Base-by-base conservation (phyloP, 2,329 filamentous ascomycete species). In the Talaromyces islandicus region DNA sequence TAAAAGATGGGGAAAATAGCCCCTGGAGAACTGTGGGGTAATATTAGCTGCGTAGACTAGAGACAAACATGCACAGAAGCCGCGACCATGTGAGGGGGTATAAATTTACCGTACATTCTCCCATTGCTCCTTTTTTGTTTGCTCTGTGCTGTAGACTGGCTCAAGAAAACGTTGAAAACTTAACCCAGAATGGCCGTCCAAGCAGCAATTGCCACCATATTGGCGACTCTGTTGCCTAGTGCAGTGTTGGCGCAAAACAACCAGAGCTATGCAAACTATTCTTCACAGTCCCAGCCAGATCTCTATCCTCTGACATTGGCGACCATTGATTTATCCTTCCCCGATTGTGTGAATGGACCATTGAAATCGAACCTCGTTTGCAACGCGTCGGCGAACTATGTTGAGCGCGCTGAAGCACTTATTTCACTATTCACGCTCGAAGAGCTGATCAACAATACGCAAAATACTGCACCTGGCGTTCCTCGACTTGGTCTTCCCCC, bases 361-460 rank as follows among this genome's bases (percentile, higher is more conserved):
- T 67, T 82, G 60, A 76, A 71, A 35, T 75, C 77, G 53, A 80
- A 81, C 56, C 73, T 71, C 3, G 77, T 84, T 27, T 85, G 82
- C 64, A 71, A 84, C 59, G 70, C 72, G 7, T 73, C 75, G 19
- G 73, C 70, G 10, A 68, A 70, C 54, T 68, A 68, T 3, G 65
- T 69, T 3, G 68, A 75, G 25, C 69, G 79, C 29, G 77, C 77
- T 5, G 70, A 69, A 25, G 78, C 80, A 29, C 72, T 84, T 1
- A 77, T 83, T 29, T 71, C 73, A 1, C 75, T 74, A 7, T 77
- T 85, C 68, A 80, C 72, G 1, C 69, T 79, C 27, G 75, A 75
- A 54, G 81, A 84, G 69, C 83, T 84, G 69, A 79, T 85, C 51
- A 81, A 82, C 59, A 75, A 78, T 59, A 80, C 77, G 3, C 75